These are phyloP conservation scores for Septoria linicola DNA, from an alignment of 2,329 filamentous ascomycete genomes.

Conservation along the genomic window DNA sequence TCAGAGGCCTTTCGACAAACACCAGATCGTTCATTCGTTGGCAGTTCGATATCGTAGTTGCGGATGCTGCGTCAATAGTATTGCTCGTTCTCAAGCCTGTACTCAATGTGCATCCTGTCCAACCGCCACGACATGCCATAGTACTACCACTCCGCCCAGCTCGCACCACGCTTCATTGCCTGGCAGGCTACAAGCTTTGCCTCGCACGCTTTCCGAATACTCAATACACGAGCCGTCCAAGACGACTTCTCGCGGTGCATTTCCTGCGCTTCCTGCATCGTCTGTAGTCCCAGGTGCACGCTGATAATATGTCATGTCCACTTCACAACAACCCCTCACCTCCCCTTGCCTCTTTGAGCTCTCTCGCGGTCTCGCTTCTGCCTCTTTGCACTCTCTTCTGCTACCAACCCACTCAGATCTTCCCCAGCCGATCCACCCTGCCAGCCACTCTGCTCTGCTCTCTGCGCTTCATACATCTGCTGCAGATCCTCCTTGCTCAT, in stretches of 20 bases:
- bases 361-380: slow-evolving; percentile 84
- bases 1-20: too few species aligned
- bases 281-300: too few species aligned
- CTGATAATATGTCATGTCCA: not conserved
- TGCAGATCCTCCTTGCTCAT: slow-evolving; percentile 82
- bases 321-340: not conserved
- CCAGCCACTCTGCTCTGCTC: slow-evolving; percentile 63
- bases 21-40: slow-evolving; percentile 1
- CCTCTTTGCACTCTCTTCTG: slow-evolving; percentile 85
- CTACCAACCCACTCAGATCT: slow-evolving; percentile 93
- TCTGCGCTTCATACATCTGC: slow-evolving; percentile 72
- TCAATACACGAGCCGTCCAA: too few species aligned
- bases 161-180: not conserved
- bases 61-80: not conserved
- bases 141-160: not conserved
- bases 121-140: not conserved
- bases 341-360: slow-evolving; percentile 45
- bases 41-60: slow-evolving; percentile 4
- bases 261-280: too few species aligned
- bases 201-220: too few species aligned
- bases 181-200: not conserved
- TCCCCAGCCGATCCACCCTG: slow-evolving; percentile 69
- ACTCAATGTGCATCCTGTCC: slow-evolving; percentile 7
- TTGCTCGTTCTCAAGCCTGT: not conserved
- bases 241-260: too few species aligned